A percentile compares a stretch with the other conserved stretches of the same genome.
phyloP scores from a whole-genome alignment of 345 rosid genomes.

The Pistacia vera region DNA sequence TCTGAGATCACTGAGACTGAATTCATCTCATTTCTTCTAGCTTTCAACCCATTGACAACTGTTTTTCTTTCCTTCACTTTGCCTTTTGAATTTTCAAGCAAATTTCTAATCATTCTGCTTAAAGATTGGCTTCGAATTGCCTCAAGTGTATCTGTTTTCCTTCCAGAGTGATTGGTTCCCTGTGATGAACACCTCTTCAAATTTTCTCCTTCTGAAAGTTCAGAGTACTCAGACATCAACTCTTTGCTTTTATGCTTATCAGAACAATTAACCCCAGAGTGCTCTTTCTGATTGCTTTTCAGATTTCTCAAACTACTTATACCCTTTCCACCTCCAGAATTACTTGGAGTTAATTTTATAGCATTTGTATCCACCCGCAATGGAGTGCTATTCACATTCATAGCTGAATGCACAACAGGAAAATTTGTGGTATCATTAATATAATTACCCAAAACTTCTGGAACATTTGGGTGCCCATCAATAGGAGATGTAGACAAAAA shows the following conservation, averaged over 20 bases:
- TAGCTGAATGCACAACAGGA: background rate
- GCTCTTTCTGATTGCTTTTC: constrained; percentile 4
- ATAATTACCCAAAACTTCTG: background rate
- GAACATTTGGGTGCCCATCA: background rate
- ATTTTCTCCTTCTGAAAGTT: constrained; percentile 13
- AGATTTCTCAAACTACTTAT: background rate
- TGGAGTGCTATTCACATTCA: constrained; percentile 4
- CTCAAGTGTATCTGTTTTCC: background rate
- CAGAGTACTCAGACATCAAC: background rate
- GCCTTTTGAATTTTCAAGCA: background rate
- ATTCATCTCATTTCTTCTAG: background rate
- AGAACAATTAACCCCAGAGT: constrained; percentile 11
- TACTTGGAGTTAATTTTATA: background rate
- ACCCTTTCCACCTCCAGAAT: background rate
- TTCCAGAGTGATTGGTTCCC: background rate
- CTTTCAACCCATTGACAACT: background rate
- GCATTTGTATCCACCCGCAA: background rate
- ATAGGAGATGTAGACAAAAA: background rate
- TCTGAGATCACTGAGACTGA: background rate
- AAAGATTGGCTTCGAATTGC: constrained; percentile 7
- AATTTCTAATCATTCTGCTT: constrained; percentile 13
- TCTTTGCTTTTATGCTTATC: constrained; percentile 10
- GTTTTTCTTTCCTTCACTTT: constrained; percentile 9
- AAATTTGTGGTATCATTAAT: background rate
- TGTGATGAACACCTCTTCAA: constrained; percentile 14